Base-by-base conservation (phyloP, 2,329 filamentous ascomycete species). In the Neofusicoccum sp. region DNA sequence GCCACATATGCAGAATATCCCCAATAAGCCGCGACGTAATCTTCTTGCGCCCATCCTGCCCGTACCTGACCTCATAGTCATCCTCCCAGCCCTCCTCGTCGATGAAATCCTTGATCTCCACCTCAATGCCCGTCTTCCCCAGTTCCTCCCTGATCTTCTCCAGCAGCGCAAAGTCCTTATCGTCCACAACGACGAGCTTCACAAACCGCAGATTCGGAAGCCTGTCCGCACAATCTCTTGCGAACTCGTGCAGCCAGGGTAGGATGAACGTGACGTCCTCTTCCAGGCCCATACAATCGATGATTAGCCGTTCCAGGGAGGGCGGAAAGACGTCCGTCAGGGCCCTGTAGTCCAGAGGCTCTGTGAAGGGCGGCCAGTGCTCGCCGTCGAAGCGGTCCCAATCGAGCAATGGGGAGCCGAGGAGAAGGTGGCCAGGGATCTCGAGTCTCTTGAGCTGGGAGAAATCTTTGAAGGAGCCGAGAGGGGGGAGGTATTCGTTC, bases 361-460 rank as follows among this genome's bases (percentile, higher is more conserved):
- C 6, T 6, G 14, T 28, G 36, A 54, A 54, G 12, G 34, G 12
- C 6, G 49, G 49, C 49, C 49, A 54, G 14, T 54, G 49, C 34
- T 54, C 34, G 49, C 49, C 49, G 36, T 54, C 49, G 36, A 54
- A 54, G 34, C 30, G 14, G 9, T 54, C 24, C 49, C 49, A 54
- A 26, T 54, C 49, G 33, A 54, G 49, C 36, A 54, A 36, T 26
- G 49, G 49, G 34, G 49, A 54, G 34, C 49, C 49, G 49, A 54
- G 49, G 20, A 54, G 34, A 24, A 54, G 26, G 49, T 54, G 49
- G 4, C 49, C 49, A 3, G 49, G 49, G 8, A 54, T 11, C 34
- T 54, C 49, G 20, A 54, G 49, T 26, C 41, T 36, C 1, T 11
- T 40, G 6, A 54, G 49, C n/a, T 36, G 49, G 8, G 34, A 12